Conservation (phyloP, 208 protist genomes). For the Leishmania tropica region DNA sequence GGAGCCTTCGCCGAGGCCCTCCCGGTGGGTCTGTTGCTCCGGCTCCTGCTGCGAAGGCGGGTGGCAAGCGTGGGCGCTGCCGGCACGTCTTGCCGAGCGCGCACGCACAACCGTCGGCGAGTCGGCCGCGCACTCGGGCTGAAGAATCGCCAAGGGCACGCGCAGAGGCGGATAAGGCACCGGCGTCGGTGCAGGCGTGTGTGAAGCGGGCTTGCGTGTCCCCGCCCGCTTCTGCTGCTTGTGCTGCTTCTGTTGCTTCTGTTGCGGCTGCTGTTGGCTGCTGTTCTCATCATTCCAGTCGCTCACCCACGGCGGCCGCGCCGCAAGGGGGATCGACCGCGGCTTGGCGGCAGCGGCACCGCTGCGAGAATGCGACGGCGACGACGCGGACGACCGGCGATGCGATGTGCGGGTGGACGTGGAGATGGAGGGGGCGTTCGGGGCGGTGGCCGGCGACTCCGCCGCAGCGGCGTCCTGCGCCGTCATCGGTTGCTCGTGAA, state of each 20-base stretch:
- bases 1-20: neutral
- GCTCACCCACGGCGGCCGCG: constrained; percentile 27
- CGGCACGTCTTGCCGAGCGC: constrained; percentile 1
- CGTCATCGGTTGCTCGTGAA: constrained; percentile 14
- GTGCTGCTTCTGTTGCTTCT: neutral
- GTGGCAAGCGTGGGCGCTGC: neutral
- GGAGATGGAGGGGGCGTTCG: neutral
- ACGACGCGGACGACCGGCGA: constrained; percentile 13
- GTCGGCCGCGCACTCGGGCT: constrained; percentile 14
- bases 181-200: neutral
- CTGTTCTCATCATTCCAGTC: neutral
- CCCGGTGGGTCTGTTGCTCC: neutral
- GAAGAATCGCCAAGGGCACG: neutral
- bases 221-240: neutral
- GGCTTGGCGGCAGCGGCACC: no score
- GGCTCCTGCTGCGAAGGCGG: neutral
- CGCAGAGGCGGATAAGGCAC: neutral
- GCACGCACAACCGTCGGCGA: constrained; percentile 13
- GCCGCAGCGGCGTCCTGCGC: neutral
- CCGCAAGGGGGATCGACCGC: constrained; percentile 6
- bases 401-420: constrained; percentile 5
- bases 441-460: constrained; percentile 1
- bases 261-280: neutral
- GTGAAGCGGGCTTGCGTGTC: neutral
- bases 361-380: neutral